These are phyloP conservation scores for Sporothrix globosa DNA, from an alignment of 2,329 filamentous ascomycete species.

Conservation along the genomic window DNA sequence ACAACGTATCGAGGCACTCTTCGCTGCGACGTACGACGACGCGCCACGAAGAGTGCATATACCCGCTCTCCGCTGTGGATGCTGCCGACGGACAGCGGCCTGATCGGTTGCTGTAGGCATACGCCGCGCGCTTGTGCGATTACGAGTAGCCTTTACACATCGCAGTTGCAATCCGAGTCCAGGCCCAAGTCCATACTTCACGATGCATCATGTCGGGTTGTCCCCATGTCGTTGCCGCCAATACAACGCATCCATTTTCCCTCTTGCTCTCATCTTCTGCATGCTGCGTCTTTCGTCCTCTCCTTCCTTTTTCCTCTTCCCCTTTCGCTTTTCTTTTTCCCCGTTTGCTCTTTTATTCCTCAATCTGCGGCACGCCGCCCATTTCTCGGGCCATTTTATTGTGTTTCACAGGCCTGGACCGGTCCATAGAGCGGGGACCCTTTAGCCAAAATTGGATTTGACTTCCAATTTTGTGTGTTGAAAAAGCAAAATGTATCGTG, in stretches of 20 bases:
- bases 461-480: not conserved
- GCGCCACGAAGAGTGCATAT: not conserved
- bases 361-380: conserved; percentile 15
- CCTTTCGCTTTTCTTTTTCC: not conserved
- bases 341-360: not conserved
- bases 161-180: not conserved
- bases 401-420: conserved; percentile 17
- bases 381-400: not conserved
- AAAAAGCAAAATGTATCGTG: not conserved
- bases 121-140: not conserved
- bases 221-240: not conserved
- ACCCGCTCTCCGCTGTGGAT: conserved; percentile 8
- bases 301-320: no score
- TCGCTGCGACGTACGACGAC: no score
- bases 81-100: conserved; percentile 25
- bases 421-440: conserved; percentile 22
- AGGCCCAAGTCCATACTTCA: conserved; percentile 12
- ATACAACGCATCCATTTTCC: not conserved
- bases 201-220: not conserved
- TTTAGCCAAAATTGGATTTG: conserved; percentile 2
- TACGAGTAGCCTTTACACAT: conserved; percentile 21
- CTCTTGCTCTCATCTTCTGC: conserved; percentile 21
- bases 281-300: not conserved
- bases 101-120: conserved; percentile 12
- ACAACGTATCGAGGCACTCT: not conserved